These are phyloP conservation scores for Fusarium lateritium DNA, from an alignment of 2,329 filamentous ascomycete species.

Conservation along the genomic window DNA sequence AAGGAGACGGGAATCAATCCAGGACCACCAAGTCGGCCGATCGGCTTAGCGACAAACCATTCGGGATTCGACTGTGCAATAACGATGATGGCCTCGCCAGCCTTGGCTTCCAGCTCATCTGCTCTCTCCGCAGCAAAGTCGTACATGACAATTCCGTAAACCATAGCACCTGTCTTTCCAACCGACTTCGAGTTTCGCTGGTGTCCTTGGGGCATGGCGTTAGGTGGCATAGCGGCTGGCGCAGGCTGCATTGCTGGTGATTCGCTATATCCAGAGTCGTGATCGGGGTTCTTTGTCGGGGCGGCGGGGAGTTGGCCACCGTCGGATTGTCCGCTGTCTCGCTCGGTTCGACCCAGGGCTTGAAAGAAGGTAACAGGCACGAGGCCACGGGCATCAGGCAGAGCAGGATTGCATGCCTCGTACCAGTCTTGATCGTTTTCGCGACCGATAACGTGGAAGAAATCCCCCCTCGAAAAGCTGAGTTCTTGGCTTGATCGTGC, in stretches of 20 bases:
- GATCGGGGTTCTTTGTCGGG: slow-evolving; percentile 75
- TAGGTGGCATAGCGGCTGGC: slow-evolving; percentile 35
- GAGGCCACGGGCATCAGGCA: slow-evolving; percentile 88
- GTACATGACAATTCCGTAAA: slow-evolving; percentile 97
- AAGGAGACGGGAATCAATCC: slow-evolving; percentile 97
- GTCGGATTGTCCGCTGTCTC: slow-evolving; percentile 85
- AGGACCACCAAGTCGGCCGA: slow-evolving; percentile 93
- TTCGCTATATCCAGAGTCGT: slow-evolving; percentile 87
- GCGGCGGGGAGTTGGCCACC: slow-evolving; percentile 63
- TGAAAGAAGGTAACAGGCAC: slow-evolving; percentile 97
- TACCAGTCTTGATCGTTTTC: slow-evolving; percentile 98
- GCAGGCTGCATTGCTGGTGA: slow-evolving; percentile 51
- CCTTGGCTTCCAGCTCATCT: slow-evolving; percentile 96
- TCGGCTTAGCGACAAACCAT: slow-evolving; percentile 99
- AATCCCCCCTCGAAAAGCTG: slow-evolving; percentile 94
- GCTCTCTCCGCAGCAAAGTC: slow-evolving; percentile 95
- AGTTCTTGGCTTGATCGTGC: slow-evolving; percentile 84
- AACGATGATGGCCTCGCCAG: slow-evolving; percentile 96
- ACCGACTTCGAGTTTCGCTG: slow-evolving; percentile 65
- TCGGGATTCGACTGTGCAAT: slow-evolving; percentile 98
- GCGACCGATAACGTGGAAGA: slow-evolving; percentile 96
- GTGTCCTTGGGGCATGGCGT: slow-evolving; percentile 54
- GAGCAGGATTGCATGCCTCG: slow-evolving; percentile 94
- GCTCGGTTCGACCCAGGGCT: slow-evolving; percentile 89
- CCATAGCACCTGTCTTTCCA: slow-evolving; percentile 81